Percentiles rank a stretch among this genome's conserved stretches.
Evolutionary conservation across 1,284 basidiomycete genomes (phyloP).

Genomic region (Caloboletus firmus): DNA sequence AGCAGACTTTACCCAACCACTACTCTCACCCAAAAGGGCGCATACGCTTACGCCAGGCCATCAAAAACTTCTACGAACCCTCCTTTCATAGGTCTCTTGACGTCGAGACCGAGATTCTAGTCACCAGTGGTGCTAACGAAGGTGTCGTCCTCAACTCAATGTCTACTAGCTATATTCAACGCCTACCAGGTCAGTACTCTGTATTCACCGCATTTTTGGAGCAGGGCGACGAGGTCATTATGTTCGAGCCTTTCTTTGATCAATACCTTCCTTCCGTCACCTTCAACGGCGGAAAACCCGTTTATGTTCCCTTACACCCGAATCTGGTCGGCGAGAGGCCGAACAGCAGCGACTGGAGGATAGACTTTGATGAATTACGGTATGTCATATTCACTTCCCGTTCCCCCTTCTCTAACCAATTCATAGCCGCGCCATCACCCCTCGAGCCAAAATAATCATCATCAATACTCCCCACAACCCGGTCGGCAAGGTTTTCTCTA

Average conservation of each 20-base stretch:
- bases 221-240: constrained; percentile 93
- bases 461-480: constrained; percentile 97
- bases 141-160: constrained; percentile 46
- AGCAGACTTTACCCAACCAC: constrained; percentile 72
- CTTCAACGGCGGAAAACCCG: constrained; percentile 90
- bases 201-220: constrained; percentile 88
- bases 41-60: constrained; percentile 80
- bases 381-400: constrained; percentile 31
- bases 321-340: constrained; percentile 55
- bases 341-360: constrained; percentile 80
- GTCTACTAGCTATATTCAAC: neutral
- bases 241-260: constrained; percentile 98
- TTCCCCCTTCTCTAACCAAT: neutral
- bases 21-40: constrained; percentile 92
- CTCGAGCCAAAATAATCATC: constrained; percentile 89
- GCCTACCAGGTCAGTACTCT: constrained; percentile 73
- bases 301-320: constrained; percentile 94
- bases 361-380: constrained; percentile 86
- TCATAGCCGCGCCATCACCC: constrained; percentile 72
- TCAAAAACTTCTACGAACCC: constrained; percentile 76
- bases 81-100: constrained; percentile 75
- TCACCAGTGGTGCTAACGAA: constrained; percentile 96
- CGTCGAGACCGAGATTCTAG: constrained; percentile 85
- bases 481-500: constrained; percentile 92
- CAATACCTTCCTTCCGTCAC: constrained; percentile 92